These are phyloP conservation scores for Macrophomina tecta DNA, from an alignment of 2,329 filamentous ascomycete species.

Conservation along the genomic window DNA sequence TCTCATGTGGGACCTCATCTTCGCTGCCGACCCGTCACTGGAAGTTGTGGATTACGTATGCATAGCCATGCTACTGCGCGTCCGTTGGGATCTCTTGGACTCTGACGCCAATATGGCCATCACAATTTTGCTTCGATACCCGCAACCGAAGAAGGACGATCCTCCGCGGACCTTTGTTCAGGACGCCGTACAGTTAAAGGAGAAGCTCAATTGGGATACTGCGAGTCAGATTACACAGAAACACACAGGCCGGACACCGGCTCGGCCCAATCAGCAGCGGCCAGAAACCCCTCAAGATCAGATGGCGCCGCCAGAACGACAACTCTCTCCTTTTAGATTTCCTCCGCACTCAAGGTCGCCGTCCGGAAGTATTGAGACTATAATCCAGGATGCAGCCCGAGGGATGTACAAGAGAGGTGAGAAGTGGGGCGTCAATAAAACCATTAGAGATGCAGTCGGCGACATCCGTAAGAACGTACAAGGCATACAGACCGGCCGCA, in stretches of 20 bases:
- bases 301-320: slow-evolving; percentile 23
- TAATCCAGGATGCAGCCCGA: slow-evolving; percentile 78
- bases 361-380: slow-evolving; percentile 63
- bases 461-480: slow-evolving; percentile 80
- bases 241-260: slow-evolving; percentile 61
- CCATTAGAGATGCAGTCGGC: slow-evolving; percentile 78
- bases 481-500: slow-evolving; percentile 59
- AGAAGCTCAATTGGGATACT: slow-evolving; percentile 67
- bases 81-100: slow-evolving; percentile 87
- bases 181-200: slow-evolving; percentile 77
- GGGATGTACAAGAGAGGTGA: slow-evolving; percentile 75
- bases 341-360: slow-evolving; percentile 38
- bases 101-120: slow-evolving; percentile 88
- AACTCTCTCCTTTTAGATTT: slow-evolving; percentile 38
- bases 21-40: slow-evolving; percentile 81
- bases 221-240: slow-evolving; percentile 72
- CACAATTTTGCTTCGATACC: slow-evolving; percentile 83
- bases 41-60: slow-evolving; percentile 90
- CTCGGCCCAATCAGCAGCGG: slow-evolving; percentile 37
- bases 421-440: slow-evolving; percentile 79
- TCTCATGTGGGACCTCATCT: slow-evolving; percentile 86
- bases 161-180: slow-evolving; percentile 81
- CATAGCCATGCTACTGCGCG: slow-evolving; percentile 88
- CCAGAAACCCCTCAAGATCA: slow-evolving; percentile 28
- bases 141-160: slow-evolving; percentile 65